Conservation (phyloP, 441 rosid genomes). For the Mallotus repandus region DNA sequence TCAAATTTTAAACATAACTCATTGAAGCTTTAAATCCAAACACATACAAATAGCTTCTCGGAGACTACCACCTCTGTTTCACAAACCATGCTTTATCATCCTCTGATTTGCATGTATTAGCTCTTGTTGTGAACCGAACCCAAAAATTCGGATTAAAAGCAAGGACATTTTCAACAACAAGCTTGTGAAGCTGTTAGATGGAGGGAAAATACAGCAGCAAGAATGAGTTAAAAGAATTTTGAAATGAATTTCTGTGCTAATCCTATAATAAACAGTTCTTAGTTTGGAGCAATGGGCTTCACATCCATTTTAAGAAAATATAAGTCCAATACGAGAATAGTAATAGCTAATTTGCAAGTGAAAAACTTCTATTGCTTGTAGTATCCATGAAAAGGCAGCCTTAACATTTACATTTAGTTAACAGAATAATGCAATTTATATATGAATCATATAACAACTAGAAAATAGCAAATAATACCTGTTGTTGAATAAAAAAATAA, state of each 20-base stretch:
- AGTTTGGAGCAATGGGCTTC: background rate
- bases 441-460: background rate
- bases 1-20: no score
- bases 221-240: background rate
- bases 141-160: slow-evolving; percentile 82
- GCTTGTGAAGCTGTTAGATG: slow-evolving; percentile 70
- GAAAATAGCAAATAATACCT: no score
- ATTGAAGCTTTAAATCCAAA: no score
- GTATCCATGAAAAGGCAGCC: background rate
- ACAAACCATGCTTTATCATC: slow-evolving; percentile 87
- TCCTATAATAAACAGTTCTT: slow-evolving; percentile 1
- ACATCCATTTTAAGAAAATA: slow-evolving; percentile 2
- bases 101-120: slow-evolving; percentile 80
- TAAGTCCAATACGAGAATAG: background rate
- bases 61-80: no score
- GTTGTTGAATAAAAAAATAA: background rate
- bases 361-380: background rate
- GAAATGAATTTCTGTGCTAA: background rate
- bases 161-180: slow-evolving; percentile 80
- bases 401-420: background rate
- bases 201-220: slow-evolving; percentile 18
- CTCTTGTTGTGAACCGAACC: slow-evolving; percentile 85
- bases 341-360: background rate
- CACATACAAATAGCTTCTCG: no score
- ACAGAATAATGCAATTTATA: background rate